Conservation (phyloP, 768 basidiomycete species). For the Stropharia rugosoannulata region DNA sequence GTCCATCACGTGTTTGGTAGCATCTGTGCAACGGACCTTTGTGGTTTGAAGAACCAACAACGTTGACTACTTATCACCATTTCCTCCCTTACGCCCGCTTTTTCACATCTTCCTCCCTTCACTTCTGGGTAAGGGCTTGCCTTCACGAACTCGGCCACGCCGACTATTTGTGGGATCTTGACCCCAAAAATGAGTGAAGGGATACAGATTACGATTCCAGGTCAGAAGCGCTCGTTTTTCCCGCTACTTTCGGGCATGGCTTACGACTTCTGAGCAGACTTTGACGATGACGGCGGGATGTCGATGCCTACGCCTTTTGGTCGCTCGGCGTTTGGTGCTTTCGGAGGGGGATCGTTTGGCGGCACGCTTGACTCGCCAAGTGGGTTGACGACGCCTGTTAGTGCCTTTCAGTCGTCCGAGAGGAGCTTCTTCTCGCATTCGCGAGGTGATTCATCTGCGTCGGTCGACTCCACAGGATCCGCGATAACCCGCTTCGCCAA, state of each 20-base stretch:
- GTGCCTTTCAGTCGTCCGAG: slow-evolving; percentile 51
- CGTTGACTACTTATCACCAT: background rate
- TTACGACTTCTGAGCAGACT: slow-evolving; percentile 45
- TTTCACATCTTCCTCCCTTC: background rate
- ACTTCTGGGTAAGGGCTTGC: slow-evolving; percentile 18
- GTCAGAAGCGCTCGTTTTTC: slow-evolving; percentile 28
- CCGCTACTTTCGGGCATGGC: slow-evolving; percentile 3
- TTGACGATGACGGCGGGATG: slow-evolving; percentile 72
- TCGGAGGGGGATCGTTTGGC: slow-evolving; percentile 39
- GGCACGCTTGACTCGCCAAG: slow-evolving; percentile 65
- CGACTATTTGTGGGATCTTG: slow-evolving; percentile 10
- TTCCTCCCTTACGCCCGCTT: background rate
- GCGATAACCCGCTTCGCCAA: slow-evolving; percentile 47
- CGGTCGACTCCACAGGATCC: slow-evolving; percentile 73
- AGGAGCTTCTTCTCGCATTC: slow-evolving; percentile 69
- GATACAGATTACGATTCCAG: slow-evolving; percentile 68
- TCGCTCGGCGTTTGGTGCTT: slow-evolving; percentile 48
- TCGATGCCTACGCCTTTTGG: slow-evolving; percentile 71
- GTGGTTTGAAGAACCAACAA: background rate
- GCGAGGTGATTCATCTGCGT: slow-evolving; percentile 77
- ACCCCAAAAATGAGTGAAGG: slow-evolving; percentile 39
- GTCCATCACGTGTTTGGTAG: background rate
- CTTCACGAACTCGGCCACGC: slow-evolving; percentile 16
- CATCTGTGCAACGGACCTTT: background rate
- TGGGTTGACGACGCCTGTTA: slow-evolving; percentile 37